A percentile compares a stretch with the other conserved stretches of the same genome.
Evolutionary conservation across 2,329 filamentous ascomycete species (phyloP).

Genomic region (Penicillium freii): DNA sequence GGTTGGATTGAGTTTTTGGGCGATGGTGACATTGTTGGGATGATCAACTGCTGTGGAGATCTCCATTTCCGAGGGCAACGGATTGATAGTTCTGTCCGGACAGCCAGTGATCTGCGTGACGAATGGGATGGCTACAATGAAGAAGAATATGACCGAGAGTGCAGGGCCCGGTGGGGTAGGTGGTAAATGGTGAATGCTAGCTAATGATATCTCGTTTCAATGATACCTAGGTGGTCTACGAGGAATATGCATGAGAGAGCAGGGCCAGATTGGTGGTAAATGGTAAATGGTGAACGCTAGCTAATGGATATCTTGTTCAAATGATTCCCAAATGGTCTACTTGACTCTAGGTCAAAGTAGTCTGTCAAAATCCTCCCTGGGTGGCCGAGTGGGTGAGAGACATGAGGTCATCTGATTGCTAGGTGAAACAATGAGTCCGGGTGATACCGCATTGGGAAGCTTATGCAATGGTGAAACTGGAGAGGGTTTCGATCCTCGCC

Average conservation of each 20-base stretch:
- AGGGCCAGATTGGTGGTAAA: background rate
- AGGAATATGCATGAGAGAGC: background rate
- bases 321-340: background rate
- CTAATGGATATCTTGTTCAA: background rate
- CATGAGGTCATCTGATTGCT: background rate
- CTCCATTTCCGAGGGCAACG: background rate
- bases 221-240: background rate
- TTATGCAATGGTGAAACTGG: background rate
- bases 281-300: background rate
- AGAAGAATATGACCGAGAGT: background rate
- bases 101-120: background rate
- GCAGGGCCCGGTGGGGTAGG: background rate
- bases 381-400: background rate
- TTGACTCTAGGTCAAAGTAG: background rate
- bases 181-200: background rate
- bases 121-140: background rate
- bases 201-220: background rate
- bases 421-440: background rate
- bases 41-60: background rate
- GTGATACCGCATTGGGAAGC: background rate
- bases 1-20: constrained; percentile 3
- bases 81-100: background rate
- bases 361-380: background rate
- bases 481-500: background rate
- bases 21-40: background rate